Evolutionary conservation across 306 rosid species (phyloP).

Genomic region (Rosa rugosa): DNA sequence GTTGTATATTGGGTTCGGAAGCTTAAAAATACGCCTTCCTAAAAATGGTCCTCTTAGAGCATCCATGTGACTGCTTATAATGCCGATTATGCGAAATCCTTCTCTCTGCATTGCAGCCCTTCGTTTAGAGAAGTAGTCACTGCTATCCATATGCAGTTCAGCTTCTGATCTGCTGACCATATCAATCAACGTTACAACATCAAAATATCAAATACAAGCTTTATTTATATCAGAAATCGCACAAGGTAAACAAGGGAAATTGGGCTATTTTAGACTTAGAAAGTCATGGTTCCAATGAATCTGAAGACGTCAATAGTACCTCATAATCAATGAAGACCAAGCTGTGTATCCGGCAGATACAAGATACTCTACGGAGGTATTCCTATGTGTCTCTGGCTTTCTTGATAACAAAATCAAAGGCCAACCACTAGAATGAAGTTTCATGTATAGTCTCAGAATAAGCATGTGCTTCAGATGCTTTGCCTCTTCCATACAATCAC

Average conservation of each 20-base stretch:
- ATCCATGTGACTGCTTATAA: conserved; percentile 62
- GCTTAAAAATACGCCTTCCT: conserved; percentile 49
- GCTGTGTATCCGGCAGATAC: conserved; percentile 53
- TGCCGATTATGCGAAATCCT: conserved; percentile 49
- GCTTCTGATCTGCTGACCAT: conserved; percentile 56
- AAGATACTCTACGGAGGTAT: conserved; percentile 51
- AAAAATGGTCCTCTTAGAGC: conserved; percentile 36
- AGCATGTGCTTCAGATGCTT: conserved; percentile 45
- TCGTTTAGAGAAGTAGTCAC: conserved; percentile 47
- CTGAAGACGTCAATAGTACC: conserved; percentile 39
- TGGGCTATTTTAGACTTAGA: not conserved
- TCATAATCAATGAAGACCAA: conserved; percentile 71
- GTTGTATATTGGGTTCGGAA: conserved; percentile 54
- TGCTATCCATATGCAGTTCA: conserved; percentile 41
- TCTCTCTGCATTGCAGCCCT: conserved; percentile 41
- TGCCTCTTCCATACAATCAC: conserved; percentile 47
- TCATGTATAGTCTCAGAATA: conserved; percentile 42
- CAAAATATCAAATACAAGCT: not conserved
- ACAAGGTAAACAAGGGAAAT: not conserved
- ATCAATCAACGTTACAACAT: conserved; percentile 8
- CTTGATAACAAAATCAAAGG: conserved; percentile 67
- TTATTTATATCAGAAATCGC: not conserved
- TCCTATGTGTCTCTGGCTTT: conserved; percentile 40
- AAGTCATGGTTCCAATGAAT: too few relatives aligned
- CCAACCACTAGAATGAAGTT: conserved; percentile 67